Conservation (phyloP, 2,329 filamentous ascomycete genomes). For the Plenodomus biglobosus region DNA sequence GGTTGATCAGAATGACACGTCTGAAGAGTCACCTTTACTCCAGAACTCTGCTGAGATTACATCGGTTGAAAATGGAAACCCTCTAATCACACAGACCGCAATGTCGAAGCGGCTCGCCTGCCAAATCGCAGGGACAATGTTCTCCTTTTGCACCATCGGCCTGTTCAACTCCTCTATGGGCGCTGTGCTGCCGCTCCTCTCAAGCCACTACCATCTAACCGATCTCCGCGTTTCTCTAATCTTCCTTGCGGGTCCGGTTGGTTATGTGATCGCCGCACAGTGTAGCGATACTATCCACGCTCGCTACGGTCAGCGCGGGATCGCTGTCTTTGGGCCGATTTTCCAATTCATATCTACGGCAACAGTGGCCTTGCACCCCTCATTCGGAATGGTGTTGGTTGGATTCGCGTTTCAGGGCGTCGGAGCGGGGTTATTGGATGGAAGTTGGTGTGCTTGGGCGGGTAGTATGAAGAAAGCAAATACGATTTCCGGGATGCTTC, state of each 20-base stretch:
- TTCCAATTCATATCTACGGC: conserved; percentile 41
- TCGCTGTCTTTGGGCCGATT: conserved; percentile 46
- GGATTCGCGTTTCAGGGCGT: conserved; percentile 40
- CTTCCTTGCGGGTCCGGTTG: conserved; percentile 48
- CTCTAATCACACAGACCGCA: background rate
- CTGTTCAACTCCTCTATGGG: conserved; percentile 33
- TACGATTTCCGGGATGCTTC: conserved; percentile 45
- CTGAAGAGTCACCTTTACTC: conserved; percentile 8
- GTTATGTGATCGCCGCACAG: conserved; percentile 50
- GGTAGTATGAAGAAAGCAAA: conserved; percentile 47
- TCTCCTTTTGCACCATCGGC: conserved; percentile 60
- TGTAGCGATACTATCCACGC: conserved; percentile 46
- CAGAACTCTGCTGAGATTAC: background rate
- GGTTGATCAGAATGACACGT: background rate
- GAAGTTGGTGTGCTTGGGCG: conserved; percentile 52
- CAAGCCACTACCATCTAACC: conserved; percentile 46
- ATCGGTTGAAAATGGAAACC: background rate
- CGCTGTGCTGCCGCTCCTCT: conserved; percentile 43
- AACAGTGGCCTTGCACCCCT: conserved; percentile 31
- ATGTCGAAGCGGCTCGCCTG: conserved; percentile 9
- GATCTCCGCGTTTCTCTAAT: conserved; percentile 50
- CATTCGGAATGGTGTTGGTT: conserved; percentile 38
- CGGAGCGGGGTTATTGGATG: conserved; percentile 49
- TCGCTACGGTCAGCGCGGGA: conserved; percentile 47
- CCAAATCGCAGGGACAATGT: conserved; percentile 58